phyloP scores from a whole-genome alignment of 768 basidiomycete species.

The Pisolithus orientalis region DNA sequence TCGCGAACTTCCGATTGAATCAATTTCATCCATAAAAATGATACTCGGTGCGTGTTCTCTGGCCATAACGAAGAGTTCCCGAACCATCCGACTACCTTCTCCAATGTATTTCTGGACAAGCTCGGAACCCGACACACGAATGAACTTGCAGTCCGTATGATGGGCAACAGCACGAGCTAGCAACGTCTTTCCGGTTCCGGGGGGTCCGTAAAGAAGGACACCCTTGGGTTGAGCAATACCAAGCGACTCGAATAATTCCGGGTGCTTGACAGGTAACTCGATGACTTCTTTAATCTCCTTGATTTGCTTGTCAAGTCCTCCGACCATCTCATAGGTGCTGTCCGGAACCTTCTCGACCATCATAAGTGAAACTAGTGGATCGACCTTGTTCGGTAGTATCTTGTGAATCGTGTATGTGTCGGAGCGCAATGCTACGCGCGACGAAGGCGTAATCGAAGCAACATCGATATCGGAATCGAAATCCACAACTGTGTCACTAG shows the following conservation, averaged over 20 bases:
- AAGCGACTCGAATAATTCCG: conserved; percentile 91
- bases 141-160: conserved; percentile 97
- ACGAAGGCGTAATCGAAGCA: conserved; percentile 68
- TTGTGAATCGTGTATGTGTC: conserved; percentile 97
- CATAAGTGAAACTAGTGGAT: conserved; percentile 97
- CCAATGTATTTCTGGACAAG: conserved; percentile 98
- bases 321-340: conserved; percentile 99
- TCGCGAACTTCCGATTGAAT: conserved; percentile 91
- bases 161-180: conserved; percentile 94
- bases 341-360: conserved; percentile 99
- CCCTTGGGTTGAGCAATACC: conserved; percentile 98
- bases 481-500: conserved; percentile 69
- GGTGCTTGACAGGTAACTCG: conserved; percentile 95
- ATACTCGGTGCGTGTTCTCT: conserved; percentile 95
- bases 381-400: conserved; percentile 95
- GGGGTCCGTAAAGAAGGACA: conserved; percentile 91
- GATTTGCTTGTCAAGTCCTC: conserved; percentile 95
- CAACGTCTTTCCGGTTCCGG: conserved; percentile 94
- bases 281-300: conserved; percentile 99
- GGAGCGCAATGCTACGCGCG: conserved; percentile 92
- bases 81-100: conserved; percentile 93
- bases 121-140: conserved; percentile 90
- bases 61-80: conserved; percentile 98
- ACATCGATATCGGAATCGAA: conserved; percentile 85
- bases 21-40: conserved; percentile 99